These are phyloP conservation scores for Balansia obtecta DNA, from an alignment of 2,329 filamentous ascomycete species.

Conservation along the genomic window DNA sequence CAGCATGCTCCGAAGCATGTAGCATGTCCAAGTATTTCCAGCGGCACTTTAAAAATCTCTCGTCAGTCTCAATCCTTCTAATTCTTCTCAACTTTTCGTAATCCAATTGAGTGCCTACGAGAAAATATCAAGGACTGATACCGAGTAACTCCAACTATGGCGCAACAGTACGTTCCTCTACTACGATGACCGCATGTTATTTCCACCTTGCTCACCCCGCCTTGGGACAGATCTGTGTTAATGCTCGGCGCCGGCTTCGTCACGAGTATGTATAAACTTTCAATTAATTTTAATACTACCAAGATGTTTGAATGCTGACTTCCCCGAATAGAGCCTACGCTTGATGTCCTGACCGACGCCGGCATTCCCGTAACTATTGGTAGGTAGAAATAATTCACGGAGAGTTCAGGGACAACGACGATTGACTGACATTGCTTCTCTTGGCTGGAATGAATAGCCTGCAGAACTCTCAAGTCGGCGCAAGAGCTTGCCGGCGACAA, in stretches of 20 bases:
- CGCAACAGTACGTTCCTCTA: constrained; percentile 5
- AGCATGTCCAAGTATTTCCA: constrained; percentile 4
- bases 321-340: constrained; percentile 35
- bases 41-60: background rate
- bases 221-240: constrained; percentile 12
- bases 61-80: background rate
- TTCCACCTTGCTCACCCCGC: background rate
- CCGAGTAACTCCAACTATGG: background rate
- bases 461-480: constrained; percentile 66
- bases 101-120: background rate
- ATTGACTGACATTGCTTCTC: background rate
- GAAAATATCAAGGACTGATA: background rate
- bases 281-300: background rate
- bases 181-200: background rate
- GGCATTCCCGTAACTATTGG: constrained; percentile 54
- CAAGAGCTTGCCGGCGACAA: constrained; percentile 63
- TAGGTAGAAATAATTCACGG: constrained; percentile 18
- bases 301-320: background rate
- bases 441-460: constrained; percentile 39
- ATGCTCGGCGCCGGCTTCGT: constrained; percentile 46
- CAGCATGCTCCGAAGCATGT: constrained; percentile 3
- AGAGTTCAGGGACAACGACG: constrained; percentile 2
- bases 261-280: constrained; percentile 19
- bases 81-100: background rate
- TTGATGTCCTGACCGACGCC: constrained; percentile 49